Evolutionary conservation across 768 basidiomycete species (phyloP), one percentile per base, ranked within the genome.

Genomic region (Boletus rex-veris): DNA sequence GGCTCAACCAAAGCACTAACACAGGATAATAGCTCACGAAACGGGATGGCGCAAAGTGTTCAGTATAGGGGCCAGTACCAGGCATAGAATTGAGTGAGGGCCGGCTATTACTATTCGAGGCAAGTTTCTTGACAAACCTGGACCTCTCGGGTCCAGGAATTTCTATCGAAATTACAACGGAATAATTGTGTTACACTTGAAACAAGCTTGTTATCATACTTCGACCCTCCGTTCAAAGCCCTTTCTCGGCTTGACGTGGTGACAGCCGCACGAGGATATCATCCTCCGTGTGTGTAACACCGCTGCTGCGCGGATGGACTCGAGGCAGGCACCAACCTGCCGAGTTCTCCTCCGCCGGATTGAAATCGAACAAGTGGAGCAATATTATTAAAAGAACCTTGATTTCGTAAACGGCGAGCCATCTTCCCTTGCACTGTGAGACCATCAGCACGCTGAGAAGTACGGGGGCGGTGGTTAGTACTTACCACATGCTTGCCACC

Each of bases 391-490:
- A 10, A 10, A 55, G 36, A 9, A 50, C 43, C 43, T 67, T 65
- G 0, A 67, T 64, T 18, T 61, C 50, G 52, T 67, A 65, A 7
- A 65, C 10, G 0, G 64, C 57, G 7, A 67, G 30, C 65, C 62
- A 64, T 38, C 65, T 50, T 12, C 64, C 64, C 16, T 65, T 65
- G 57, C 62, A 65, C 64, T 65, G 9, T 2, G 0, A 16, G 1
- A 33, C 5, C 16, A 38, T 38, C n/a, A 18, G 37, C 37, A 38
- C 1, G 5, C 7, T 8, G 37, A 38, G 15, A n/a, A 38, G 35
- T 15, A 36, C 11, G 14, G 35, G 33, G 12, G 6, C 10, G 2
- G 14, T 35, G 33, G 33, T 35, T 6, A 35, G 33, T 4, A 48
- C 65, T 41, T 33, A 66, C 63, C 21, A 54, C 12, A 44, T 68